Base-by-base conservation (phyloP, 1,284 basidiomycete species). In the Ceratobasidium sp. region DNA sequence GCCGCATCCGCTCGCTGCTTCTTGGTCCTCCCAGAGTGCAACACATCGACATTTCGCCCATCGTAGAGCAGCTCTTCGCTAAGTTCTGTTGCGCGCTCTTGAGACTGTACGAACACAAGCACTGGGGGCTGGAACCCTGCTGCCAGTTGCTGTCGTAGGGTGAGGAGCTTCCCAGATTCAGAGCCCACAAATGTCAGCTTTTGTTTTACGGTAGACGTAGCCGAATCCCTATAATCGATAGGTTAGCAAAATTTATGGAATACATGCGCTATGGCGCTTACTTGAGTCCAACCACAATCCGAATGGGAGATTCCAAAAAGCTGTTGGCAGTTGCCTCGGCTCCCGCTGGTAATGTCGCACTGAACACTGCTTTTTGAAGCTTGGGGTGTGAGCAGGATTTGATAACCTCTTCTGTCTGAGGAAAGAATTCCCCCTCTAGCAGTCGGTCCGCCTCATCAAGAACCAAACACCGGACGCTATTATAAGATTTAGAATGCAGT, bases 221-320 rank as follows among this genome's bases (percentile, higher is more conserved):
- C 75, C 84, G 95, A 61, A 80, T 99, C 97, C 81, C 95, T 98
- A 77, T 2, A 46, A 67, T 44, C 69, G 28, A 50, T 13, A 58
- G 38, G 61, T 47, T 26, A 21, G 66, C 14, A 49, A 21, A 55
- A 38, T 5, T 5, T 46, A 16, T 35, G 13, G 5, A 21, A 32
- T 26, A 43, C 13, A 28, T n/a, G 66, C 35, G 16, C 7, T 58
- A 47, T 35, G 52, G 28, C 59, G 69, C 89, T 77, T 76, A 96
- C 95, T 97, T 98, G 63, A 96, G 83, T 30, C 96, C 96, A n/a
- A 98, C 94, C 16, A 98, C 94, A 7, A 97, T 88, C 18, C 96
- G 88, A 59, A 98, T 89, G 8, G 95, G 93, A 76, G 95, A 87
- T 9, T 85, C 85, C 66, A 98, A 86, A 85, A 96, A 93, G 21